These are phyloP conservation scores for Penicillium capsulatum DNA, from an alignment of 2,329 filamentous ascomycete genomes.

Conservation along the genomic window DNA sequence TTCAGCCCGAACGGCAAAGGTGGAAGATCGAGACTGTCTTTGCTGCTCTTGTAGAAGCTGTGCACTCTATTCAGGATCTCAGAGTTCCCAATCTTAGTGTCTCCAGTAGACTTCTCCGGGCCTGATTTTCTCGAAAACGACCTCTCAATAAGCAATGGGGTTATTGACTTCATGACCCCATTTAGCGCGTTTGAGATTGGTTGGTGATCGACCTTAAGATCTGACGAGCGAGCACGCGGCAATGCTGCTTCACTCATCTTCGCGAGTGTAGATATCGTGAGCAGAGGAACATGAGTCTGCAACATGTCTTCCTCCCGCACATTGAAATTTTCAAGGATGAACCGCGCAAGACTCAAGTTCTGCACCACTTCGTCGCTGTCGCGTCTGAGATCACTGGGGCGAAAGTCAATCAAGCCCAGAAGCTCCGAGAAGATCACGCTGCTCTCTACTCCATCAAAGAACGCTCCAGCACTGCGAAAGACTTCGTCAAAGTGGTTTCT, in stretches of 20 bases:
- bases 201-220: conserved; percentile 16
- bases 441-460: conserved; percentile 96
- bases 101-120: conserved; percentile 21
- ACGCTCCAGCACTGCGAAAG: conserved; percentile 85
- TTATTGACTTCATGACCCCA: conserved; percentile 28
- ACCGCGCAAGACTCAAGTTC: conserved; percentile 69
- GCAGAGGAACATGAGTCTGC: conserved; percentile 73
- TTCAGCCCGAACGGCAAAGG: conserved; percentile 56
- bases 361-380: conserved; percentile 51
- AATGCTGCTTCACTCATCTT: conserved; percentile 41
- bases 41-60: conserved; percentile 65
- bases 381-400: conserved; percentile 49
- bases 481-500: conserved; percentile 78
- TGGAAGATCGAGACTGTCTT: conserved; percentile 63
- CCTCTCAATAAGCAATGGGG: conserved; percentile 45
- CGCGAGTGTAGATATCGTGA: conserved; percentile 60
- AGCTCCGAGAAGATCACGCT: conserved; percentile 87
- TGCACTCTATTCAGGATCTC: conserved; percentile 58
- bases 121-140: conserved; percentile 48
- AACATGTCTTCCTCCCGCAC: conserved; percentile 95
- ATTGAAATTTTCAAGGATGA: conserved; percentile 85
- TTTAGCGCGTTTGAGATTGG: conserved; percentile 25
- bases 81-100: conserved; percentile 17
- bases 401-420: conserved; percentile 58
- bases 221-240: conserved; percentile 7